Evolutionary conservation across 2,329 filamentous ascomycete genomes (phyloP).

Genomic region (Cladosporium sphaerospermum): DNA sequence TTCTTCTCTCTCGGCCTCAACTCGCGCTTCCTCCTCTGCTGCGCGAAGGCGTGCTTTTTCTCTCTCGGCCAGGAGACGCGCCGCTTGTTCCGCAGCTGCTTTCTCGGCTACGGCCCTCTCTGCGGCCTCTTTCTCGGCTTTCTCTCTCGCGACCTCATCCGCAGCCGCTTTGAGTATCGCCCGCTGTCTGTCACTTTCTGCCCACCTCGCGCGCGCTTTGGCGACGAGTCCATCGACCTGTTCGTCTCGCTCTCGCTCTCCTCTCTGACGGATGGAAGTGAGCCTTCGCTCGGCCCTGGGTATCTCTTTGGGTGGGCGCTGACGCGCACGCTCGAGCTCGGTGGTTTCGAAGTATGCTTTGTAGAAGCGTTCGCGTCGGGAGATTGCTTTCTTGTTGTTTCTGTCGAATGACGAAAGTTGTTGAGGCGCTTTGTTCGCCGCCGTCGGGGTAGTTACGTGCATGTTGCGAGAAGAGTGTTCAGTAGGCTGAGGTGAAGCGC

Average conservation of each 20-base stretch:
- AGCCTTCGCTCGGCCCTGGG: too few species aligned
- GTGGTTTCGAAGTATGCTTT: background rate
- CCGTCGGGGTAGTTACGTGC: too few species aligned
- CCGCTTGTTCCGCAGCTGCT: background rate
- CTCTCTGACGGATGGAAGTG: too few species aligned
- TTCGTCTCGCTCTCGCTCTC: background rate
- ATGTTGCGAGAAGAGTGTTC: too few species aligned
- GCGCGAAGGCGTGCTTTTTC: constrained; percentile 3
- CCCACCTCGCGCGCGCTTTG: background rate
- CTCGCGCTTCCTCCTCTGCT: constrained; percentile 8
- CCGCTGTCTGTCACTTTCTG: background rate
- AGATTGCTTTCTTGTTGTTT: background rate
- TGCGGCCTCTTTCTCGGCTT: constrained; percentile 6
- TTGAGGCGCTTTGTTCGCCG: too few species aligned
- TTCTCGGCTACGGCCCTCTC: constrained; percentile 2
- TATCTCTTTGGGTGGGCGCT: too few species aligned
- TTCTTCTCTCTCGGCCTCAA: background rate
- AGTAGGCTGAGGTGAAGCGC: too few species aligned
- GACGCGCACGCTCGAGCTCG: background rate
- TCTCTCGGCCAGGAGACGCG: constrained; percentile 2
- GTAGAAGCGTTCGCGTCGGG: background rate
- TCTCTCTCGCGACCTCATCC: background rate
- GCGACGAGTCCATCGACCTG: background rate
- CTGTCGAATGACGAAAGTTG: too few species aligned
- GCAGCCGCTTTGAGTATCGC: background rate